phyloP scores from a whole-genome alignment of 2,329 filamentous ascomycete genomes.

The Fusarium sp. region DNA sequence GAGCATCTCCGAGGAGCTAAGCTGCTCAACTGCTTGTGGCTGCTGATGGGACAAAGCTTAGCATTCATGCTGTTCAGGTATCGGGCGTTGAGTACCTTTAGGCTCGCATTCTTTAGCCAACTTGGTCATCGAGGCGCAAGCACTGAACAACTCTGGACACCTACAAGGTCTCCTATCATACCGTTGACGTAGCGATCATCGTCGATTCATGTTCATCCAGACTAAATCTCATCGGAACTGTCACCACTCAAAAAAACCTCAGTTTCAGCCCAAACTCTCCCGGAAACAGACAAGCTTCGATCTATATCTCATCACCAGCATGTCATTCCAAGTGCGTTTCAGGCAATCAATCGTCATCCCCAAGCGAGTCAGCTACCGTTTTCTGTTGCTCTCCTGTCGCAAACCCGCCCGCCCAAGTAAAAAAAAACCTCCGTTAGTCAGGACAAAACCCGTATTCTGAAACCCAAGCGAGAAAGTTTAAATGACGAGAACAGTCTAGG shows the following conservation, averaged over 20 bases:
- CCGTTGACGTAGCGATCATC: background rate
- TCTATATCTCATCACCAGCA: background rate
- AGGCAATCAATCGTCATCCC: background rate
- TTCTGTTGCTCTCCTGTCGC: background rate
- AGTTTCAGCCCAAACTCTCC: slow-evolving; percentile 3
- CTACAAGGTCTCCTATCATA: no score
- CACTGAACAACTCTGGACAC: background rate
- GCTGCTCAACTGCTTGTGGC: background rate
- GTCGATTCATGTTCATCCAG: slow-evolving; percentile 2
- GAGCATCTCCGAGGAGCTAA: background rate
- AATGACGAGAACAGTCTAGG: slow-evolving; percentile 28
- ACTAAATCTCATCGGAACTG: slow-evolving; percentile 6
- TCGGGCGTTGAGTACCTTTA: no score
- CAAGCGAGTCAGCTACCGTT: slow-evolving; percentile 5
- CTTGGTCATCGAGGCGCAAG: background rate
- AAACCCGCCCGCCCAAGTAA: background rate
- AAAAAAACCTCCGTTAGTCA: slow-evolving; percentile 11
- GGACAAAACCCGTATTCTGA: slow-evolving; percentile 26
- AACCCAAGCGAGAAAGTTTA: slow-evolving; percentile 32
- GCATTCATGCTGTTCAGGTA: background rate
- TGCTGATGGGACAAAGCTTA: background rate
- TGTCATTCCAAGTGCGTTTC: background rate
- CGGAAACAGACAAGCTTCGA: slow-evolving; percentile 15
- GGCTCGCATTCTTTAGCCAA: background rate
- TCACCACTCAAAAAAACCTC: background rate